These are phyloP conservation scores for Flaveria brownii DNA, from an alignment of 129 eudicot species.

Conservation along the genomic window DNA sequence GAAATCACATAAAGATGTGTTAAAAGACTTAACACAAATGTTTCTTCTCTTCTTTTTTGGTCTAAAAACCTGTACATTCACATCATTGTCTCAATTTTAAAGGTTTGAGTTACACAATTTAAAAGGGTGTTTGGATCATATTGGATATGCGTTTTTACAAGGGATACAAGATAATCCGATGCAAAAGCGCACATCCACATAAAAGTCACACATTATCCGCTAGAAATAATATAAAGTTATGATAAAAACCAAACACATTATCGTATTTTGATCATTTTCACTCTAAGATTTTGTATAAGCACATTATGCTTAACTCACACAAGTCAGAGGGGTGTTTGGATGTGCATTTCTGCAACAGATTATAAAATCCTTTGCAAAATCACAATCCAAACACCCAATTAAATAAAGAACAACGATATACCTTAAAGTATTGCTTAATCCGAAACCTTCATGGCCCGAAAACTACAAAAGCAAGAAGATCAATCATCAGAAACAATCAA, in stretches of 20 bases:
- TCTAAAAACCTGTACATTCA: background rate
- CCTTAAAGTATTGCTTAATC: conserved; percentile 26
- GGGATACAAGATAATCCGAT: background rate
- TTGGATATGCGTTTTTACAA: background rate
- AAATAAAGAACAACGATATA: conserved; percentile 17
- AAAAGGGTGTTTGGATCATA: background rate
- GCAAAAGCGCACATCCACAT: conserved; percentile 9
- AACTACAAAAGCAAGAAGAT: conserved; percentile 34
- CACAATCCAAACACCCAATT: background rate
- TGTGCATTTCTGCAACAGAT: background rate
- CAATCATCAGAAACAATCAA: conserved; percentile 11
- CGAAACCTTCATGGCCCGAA: conserved; percentile 18
- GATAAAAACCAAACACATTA: conserved; percentile 4
- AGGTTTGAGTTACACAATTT: background rate
- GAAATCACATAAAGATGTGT: conserved; percentile 38
- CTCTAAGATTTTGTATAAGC: background rate
- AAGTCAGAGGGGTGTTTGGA: conserved; percentile 4
- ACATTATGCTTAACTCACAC: conserved; percentile 1
- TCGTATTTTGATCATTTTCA: background rate
- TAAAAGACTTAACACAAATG: conserved; percentile 17
- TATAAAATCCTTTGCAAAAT: background rate
- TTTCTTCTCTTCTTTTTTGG: conserved; percentile 1
- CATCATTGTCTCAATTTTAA: conserved; percentile 1
- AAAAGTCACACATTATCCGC: background rate
- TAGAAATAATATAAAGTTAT: background rate